Evolutionary conservation across 2,329 filamentous ascomycete species (phyloP), one percentile per base, ranked within the genome.

Genomic region (Trichophyton verrucosum): DNA sequence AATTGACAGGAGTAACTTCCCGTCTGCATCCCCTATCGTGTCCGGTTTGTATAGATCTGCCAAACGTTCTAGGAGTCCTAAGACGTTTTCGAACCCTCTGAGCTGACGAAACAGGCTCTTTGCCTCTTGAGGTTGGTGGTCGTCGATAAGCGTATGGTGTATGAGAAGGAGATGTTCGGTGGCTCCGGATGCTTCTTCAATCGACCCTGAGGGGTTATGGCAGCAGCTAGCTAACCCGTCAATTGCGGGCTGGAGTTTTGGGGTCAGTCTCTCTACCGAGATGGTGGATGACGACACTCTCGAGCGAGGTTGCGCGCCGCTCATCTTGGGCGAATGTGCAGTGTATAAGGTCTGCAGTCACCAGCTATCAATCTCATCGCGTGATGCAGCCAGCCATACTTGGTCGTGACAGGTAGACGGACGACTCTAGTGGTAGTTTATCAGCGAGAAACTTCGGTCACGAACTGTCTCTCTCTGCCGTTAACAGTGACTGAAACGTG

Each of bases 71-170:
- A 95, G 76, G 27, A 88, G 80, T 47, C 83, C 78, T 59, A 96
- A 78, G 22, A 95, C 75, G 49, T 81, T 80, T 67, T 89, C 83
- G 72, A 95, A 96, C 68, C 91, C 91, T 61, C 82, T 80, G 27
- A 91, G 81, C 69, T 89, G 84, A 65, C 91, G 84, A 71, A 96
- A 96, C 66, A 89, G 86, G 75, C 95, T 89, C 75, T 91, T 89
- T 51, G 78, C 77, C 62, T 79, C 76, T 57, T 74, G 74, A 30
- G 77, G 74, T 61, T 76, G 73, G 65, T 74, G 73, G 63, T 75
- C 75, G 61, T 83, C 81, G 64, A 83, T 81, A 55, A 84, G 76
- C 61, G 81, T 76, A 73, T 89, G 87, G 68, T 85, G 83, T 62
- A 92, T 81, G 58, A 83, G 80, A 65, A 84, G 82, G 61, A 88